phyloP scores from a whole-genome alignment of 768 basidiomycete genomes.

The Leccinum rimulosum region DNA sequence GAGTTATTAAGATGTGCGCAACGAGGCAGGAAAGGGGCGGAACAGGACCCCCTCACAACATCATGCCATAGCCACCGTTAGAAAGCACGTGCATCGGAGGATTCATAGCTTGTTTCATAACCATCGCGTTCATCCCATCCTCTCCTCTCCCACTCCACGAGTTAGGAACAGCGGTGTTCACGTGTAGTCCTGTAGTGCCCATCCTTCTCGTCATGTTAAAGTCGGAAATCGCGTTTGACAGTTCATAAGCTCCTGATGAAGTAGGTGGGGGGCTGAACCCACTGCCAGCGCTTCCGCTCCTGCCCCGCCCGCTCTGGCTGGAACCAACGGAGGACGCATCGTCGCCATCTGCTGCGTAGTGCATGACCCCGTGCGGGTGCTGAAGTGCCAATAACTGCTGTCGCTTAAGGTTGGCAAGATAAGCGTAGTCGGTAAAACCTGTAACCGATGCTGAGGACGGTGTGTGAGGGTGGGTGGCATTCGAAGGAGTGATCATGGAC shows the following conservation, averaged over 20 bases:
- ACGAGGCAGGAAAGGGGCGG: slow-evolving; percentile 6
- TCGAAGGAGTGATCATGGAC: slow-evolving; percentile 42
- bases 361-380: slow-evolving; percentile 26
- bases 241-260: slow-evolving; percentile 35
- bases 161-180: slow-evolving; percentile 24
- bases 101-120: slow-evolving; percentile 34
- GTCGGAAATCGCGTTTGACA: slow-evolving; percentile 30
- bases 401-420: slow-evolving; percentile 24
- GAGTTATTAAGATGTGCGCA: slow-evolving; percentile 9
- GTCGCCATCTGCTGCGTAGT: slow-evolving; percentile 36
- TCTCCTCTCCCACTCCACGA: slow-evolving; percentile 28
- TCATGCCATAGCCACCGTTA: slow-evolving; percentile 38
- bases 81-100: slow-evolving; percentile 39
- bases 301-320: slow-evolving; percentile 30
- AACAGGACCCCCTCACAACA: slow-evolving; percentile 31
- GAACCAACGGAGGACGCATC: slow-evolving; percentile 40
- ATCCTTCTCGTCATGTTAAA: slow-evolving; percentile 26
- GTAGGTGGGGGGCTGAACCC: slow-evolving; percentile 32
- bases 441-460: slow-evolving; percentile 12
- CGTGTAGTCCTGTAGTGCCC: slow-evolving; percentile 21
- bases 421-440: slow-evolving; percentile 21
- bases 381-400: slow-evolving; percentile 34
- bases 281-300: slow-evolving; percentile 37
- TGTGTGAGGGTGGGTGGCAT: slow-evolving; percentile 34
- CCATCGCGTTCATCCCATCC: slow-evolving; percentile 34